A percentile compares a stretch with the other conserved stretches of the same genome.
Evolutionary conservation across 441 rosid species (phyloP).

Genomic region (Populus hybrid): DNA sequence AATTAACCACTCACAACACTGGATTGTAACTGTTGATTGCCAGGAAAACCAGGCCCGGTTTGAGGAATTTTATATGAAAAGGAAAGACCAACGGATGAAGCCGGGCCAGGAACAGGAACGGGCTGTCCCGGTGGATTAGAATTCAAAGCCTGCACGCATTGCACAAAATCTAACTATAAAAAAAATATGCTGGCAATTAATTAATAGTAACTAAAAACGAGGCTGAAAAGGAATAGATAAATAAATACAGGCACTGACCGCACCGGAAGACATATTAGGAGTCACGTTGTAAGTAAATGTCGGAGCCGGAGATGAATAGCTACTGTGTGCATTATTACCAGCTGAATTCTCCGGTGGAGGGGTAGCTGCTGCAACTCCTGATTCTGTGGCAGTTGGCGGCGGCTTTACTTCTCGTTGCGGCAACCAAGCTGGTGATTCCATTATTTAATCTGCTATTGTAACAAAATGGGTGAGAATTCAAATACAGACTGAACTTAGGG

Average conservation of each 20-base stretch:
- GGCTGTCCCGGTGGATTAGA: not conserved
- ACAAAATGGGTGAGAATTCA: not conserved
- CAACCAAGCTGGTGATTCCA: not conserved
- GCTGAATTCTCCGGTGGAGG: not conserved
- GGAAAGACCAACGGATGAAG: constrained; percentile 10
- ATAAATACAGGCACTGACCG: not conserved
- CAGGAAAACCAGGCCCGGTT: constrained; percentile 15
- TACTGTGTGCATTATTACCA: not conserved
- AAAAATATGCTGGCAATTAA: not conserved
- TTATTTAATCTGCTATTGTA: not conserved
- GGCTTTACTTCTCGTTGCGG: not conserved
- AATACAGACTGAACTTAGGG: not conserved
- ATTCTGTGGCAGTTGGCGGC: not conserved
- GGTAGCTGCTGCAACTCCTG: not conserved
- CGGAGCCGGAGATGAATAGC: not conserved
- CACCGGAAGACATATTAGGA: not conserved
- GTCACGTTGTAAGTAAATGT: not conserved
- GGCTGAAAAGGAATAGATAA: not conserved
- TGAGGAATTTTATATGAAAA: constrained; percentile 27
- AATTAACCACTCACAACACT: not conserved
- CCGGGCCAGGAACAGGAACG: constrained; percentile 5
- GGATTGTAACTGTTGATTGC: constrained; percentile 21
- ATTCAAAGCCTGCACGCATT: not conserved
- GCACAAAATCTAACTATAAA: not conserved
- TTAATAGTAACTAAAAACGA: not conserved